Evolutionary conservation across 805 yeast species (phyloP), one percentile per base, ranked within the genome.

Genomic region (Ogataea angusta): DNA sequence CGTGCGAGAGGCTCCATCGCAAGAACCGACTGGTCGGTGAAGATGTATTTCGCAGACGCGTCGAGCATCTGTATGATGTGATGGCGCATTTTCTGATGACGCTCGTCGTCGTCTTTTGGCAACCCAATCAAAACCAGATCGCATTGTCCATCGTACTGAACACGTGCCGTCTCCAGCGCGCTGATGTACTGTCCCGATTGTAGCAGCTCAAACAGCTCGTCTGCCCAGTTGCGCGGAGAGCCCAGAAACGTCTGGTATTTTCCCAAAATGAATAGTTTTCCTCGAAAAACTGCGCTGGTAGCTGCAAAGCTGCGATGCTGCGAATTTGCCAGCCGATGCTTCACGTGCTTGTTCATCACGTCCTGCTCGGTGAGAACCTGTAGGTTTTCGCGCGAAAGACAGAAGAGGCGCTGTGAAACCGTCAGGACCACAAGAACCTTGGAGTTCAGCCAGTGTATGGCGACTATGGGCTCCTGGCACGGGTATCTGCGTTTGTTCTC

Each of bases 191-290:
- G 57, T 1, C 74, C 77, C 2, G 61, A 49, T 9, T 73, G 65
- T 34, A 87, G 64, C 10, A 75, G 54, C 6, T 61, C 66, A 42
- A 75, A 57, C 1, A 85, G 58, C 19, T 69, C 65, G 48, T 84
- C 90, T 0, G 82, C 86, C 95, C 89, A 87, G 49, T 73, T 78
- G 2, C 78, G 66, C 12, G 78, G 60, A 17, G 77, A 67, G 0
- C 90, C 95, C 2, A 80, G 69, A 5, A 64, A 63, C 30, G 78
- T 53, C 42, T 76, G 80, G 38, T 72, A 70, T 29, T 67, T 64
- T 0, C 84, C 84, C 36, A 81, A 50, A 1, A 78, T 41, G 50
- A 79, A 72, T 0, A 87, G 34, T 16, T 73, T 68, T 2, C 73
- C 69, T 45, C 67, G 75, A 44, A 63, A 67, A 0, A 66, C 56